Evolutionary conservation across 108 stramenopile species (phyloP).

Genomic region (Bacterosira constricta): DNA sequence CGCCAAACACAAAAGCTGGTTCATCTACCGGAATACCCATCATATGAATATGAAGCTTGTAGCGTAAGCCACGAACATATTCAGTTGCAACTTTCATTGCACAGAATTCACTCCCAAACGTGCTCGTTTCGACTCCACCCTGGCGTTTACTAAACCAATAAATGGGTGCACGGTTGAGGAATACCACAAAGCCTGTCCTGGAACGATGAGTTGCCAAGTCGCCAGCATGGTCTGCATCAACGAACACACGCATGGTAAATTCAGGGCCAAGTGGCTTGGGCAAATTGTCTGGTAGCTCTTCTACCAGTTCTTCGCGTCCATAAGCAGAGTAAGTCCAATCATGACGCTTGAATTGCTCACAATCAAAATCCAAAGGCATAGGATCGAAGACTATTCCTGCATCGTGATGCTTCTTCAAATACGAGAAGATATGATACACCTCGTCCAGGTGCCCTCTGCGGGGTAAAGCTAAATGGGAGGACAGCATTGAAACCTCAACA

Average conservation of each 20-base stretch:
- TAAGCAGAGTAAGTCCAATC: conserved; percentile 42
- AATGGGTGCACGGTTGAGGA: conserved; percentile 7
- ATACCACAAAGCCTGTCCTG: conserved; percentile 11
- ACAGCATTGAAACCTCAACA: conserved; percentile 35
- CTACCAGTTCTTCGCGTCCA: conserved; percentile 20
- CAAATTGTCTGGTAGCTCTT: conserved; percentile 16
- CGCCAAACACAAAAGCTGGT: too few species aligned
- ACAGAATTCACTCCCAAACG: too few species aligned
- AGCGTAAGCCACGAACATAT: conserved; percentile 14
- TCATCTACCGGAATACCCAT: conserved; percentile 54
- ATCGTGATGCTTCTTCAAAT: conserved; percentile 34
- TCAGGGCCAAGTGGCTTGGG: conserved; percentile 36
- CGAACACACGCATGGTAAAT: conserved; percentile 15
- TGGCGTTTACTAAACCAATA: conserved; percentile 2
- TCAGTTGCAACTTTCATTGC: conserved; percentile 31
- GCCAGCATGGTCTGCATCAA: conserved; percentile 7
- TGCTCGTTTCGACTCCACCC: neutral
- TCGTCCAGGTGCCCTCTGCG: conserved; percentile 46
- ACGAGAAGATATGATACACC: conserved; percentile 40
- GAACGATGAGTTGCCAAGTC: conserved; percentile 15
- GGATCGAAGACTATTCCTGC: conserved; percentile 55
- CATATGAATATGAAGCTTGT: too few species aligned
- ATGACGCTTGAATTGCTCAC: conserved; percentile 6
- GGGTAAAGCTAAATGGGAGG: conserved; percentile 38
- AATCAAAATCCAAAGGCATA: conserved; percentile 27